Evolutionary conservation across 108 stramenopile genomes (phyloP).

Genomic region (Pseudonitzschia pungens): DNA sequence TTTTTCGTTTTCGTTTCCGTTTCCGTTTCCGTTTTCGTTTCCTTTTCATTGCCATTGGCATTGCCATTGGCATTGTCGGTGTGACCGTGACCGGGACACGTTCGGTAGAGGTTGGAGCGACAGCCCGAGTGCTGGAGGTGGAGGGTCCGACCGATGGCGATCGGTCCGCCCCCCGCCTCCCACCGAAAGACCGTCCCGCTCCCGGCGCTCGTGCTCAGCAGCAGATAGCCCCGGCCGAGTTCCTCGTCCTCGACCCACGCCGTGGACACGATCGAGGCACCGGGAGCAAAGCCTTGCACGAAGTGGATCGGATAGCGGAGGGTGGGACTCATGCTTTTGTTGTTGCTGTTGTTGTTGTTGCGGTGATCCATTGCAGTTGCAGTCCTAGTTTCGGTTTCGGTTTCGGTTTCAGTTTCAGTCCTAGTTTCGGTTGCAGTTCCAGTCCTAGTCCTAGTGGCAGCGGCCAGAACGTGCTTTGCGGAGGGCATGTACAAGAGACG

Average conservation of each 20-base stretch:
- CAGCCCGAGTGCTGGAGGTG: slow-evolving; percentile 68
- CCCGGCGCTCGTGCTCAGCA: slow-evolving; percentile 44
- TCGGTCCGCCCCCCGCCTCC: slow-evolving; percentile 80
- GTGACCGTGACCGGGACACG: slow-evolving; percentile 18
- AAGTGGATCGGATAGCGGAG: slow-evolving; percentile 13
- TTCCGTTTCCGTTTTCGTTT: too few relatives aligned
- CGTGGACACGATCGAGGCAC: slow-evolving; percentile 21
- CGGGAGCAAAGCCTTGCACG: neutral
- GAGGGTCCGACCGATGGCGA: slow-evolving; percentile 74
- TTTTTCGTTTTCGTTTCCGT: too few relatives aligned
- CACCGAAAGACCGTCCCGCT: slow-evolving; percentile 73
- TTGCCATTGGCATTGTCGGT: too few relatives aligned
- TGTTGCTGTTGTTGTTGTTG: neutral
- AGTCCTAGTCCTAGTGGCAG: neutral
- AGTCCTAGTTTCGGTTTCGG: neutral
- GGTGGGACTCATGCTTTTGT: neutral
- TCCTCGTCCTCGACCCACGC: slow-evolving; percentile 73
- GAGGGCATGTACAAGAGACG: too few relatives aligned
- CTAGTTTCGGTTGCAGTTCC: neutral
- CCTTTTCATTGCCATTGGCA: too few relatives aligned
- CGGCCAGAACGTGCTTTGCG: too few relatives aligned
- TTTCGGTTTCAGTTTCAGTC: neutral
- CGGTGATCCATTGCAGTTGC: neutral
- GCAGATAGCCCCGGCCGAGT: slow-evolving; percentile 66
- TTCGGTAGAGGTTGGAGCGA: slow-evolving; percentile 46